phyloP scores from a whole-genome alignment of 78 protist species.

The Pigoraptor vietnamica region DNA sequence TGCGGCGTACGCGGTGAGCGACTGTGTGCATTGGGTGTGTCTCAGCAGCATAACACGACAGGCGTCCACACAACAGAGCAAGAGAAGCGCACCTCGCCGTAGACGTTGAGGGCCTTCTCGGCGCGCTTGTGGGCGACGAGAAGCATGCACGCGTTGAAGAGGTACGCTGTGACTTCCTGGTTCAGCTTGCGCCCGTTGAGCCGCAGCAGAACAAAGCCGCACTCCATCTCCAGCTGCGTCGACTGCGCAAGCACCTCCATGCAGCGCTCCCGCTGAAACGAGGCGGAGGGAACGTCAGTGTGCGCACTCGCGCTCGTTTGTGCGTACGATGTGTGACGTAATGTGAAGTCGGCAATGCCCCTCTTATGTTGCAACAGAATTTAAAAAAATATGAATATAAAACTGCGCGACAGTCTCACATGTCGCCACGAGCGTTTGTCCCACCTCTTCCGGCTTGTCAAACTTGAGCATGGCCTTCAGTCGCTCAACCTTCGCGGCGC shows the following conservation, averaged over 20 bases:
- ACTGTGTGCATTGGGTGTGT: too few relatives aligned
- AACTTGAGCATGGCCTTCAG: neutral
- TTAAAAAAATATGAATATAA: too few relatives aligned
- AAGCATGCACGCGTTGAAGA: neutral
- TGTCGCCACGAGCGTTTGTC: neutral
- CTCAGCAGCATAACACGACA: neutral
- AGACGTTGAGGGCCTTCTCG: neutral
- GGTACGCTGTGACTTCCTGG: neutral
- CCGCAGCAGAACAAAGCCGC: neutral
- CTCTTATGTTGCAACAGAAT: neutral
- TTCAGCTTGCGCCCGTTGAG: neutral
- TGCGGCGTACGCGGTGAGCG: neutral
- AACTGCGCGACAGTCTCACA: neutral
- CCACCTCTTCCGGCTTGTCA: neutral
- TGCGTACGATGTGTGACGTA: neutral
- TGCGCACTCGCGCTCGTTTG: neutral
- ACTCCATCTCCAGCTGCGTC: neutral
- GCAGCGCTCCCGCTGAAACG: neutral
- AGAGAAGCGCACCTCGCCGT: neutral
- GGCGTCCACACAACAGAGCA: neutral
- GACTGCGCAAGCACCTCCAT: neutral
- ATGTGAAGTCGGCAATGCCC: neutral
- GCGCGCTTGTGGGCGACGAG: neutral
- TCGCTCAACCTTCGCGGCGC: neutral
- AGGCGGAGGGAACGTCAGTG: neutral